Evolutionary conservation across 257 asterid genomes (phyloP).

Genomic region (Solanum raphanifolium): DNA sequence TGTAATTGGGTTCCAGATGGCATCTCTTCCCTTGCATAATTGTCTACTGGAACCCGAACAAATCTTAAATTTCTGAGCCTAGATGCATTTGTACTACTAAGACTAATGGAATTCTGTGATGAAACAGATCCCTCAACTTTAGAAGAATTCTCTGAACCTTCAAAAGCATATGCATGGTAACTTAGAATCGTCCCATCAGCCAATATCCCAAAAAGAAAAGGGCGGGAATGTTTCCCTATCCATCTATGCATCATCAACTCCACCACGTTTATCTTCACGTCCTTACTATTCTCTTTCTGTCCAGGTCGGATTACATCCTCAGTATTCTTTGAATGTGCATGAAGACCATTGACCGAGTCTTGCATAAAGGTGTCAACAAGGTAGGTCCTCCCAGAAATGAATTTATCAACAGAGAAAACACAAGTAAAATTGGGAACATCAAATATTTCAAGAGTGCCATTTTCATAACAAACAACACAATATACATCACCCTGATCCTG

Average conservation of each 20-base stretch:
- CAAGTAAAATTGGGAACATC: slow-evolving; percentile 80
- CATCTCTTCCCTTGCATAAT: slow-evolving; percentile 70
- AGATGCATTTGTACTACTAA: slow-evolving; percentile 50
- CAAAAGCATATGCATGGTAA: slow-evolving; percentile 78
- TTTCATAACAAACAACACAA: slow-evolving; percentile 71
- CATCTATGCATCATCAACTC: slow-evolving; percentile 94
- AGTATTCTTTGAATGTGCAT: slow-evolving; percentile 19
- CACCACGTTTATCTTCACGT: slow-evolving; percentile 41
- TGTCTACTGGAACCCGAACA: slow-evolving; percentile 55
- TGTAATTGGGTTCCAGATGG: slow-evolving; percentile 50
- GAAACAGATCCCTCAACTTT: slow-evolving; percentile 40
- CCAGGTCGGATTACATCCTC: slow-evolving; percentile 44
- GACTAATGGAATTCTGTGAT: slow-evolving; percentile 26
- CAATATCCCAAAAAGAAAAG: slow-evolving; percentile 72
- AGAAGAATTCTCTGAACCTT: slow-evolving; percentile 53
- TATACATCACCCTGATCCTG: slow-evolving; percentile 93
- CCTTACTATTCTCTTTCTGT: slow-evolving; percentile 53
- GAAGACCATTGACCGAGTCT: slow-evolving; percentile 27
- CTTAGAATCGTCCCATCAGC: slow-evolving; percentile 93
- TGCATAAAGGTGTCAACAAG: slow-evolving; percentile 53
- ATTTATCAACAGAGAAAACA: slow-evolving; percentile 65
- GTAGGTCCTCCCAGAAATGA: slow-evolving; percentile 66
- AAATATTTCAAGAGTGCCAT: slow-evolving; percentile 74
- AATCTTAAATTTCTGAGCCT: slow-evolving; percentile 89
- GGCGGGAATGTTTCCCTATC: slow-evolving; percentile 70